Evolutionary conservation across 257 asterid species (phyloP).

Genomic region (Ajuga chamaepitys): DNA sequence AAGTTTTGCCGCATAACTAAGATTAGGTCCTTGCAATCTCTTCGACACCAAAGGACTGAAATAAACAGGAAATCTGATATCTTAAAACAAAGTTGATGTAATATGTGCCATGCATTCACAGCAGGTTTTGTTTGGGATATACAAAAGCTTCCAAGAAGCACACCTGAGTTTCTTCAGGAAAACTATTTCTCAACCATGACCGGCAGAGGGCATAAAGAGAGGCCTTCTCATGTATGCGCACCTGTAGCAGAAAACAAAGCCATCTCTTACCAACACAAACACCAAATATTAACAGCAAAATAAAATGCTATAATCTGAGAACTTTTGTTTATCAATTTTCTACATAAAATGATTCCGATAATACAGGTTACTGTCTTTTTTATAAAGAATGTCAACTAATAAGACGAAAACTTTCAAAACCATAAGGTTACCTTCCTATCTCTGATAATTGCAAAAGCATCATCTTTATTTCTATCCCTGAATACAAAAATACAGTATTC

Average conservation of each 20-base stretch:
- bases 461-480: conserved; percentile 62
- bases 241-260: conserved; percentile 40
- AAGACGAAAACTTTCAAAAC: background rate
- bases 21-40: background rate
- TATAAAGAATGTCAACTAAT: background rate
- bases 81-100: background rate
- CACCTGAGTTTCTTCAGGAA: conserved; percentile 75
- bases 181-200: conserved; percentile 83
- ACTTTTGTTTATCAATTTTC: background rate
- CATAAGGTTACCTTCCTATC: conserved; percentile 60
- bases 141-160: conserved; percentile 15
- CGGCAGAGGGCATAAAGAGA: conserved; percentile 75
- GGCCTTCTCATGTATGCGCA: conserved; percentile 47
- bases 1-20: background rate
- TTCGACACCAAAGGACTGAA: background rate
- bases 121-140: background rate
- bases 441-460: conserved; percentile 38
- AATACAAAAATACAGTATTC: conserved; percentile 11
- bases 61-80: background rate
- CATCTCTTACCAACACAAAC: background rate
- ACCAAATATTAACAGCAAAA: background rate
- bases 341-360: background rate
- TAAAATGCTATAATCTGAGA: background rate
- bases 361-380: background rate
- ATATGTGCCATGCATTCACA: background rate